A percentile compares a stretch with the other conserved stretches of the same genome.
phyloP scores from a whole-genome alignment of 176 grass and related monocot genomes.

The Triticum dicoccoides region DNA sequence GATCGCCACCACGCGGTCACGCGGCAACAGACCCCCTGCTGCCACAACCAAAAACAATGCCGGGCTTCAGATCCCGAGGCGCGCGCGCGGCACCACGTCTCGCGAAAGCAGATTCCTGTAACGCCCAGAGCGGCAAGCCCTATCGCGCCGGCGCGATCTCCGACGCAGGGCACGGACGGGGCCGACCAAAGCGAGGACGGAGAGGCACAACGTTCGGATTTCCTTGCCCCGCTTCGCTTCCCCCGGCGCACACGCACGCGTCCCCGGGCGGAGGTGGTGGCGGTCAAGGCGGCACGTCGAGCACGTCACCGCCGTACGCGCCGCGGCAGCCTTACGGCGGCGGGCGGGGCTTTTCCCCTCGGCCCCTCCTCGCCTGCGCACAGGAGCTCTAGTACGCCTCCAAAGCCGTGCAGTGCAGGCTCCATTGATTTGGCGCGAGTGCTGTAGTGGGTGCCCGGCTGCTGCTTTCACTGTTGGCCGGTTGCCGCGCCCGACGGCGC shows the following conservation, averaged over 20 bases:
- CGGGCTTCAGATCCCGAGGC: slow-evolving; percentile 35
- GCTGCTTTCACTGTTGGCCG: slow-evolving; percentile 10
- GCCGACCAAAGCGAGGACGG: not conserved
- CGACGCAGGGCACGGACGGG: not conserved
- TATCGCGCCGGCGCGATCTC: slow-evolving; percentile 15
- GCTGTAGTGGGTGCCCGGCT: not conserved
- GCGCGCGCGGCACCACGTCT: slow-evolving; percentile 4
- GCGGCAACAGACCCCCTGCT: not conserved
- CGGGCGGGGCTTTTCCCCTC: not conserved
- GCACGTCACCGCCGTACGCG: slow-evolving; percentile 26
- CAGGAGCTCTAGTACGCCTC: slow-evolving; percentile 6
- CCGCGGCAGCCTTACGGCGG: slow-evolving; percentile 15
- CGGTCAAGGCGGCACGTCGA: slow-evolving; percentile 37
- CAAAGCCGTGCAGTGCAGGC: slow-evolving; percentile 15
- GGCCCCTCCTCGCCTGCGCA: not conserved
- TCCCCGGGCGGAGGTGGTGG: slow-evolving; percentile 1
- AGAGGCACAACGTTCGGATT: not conserved
- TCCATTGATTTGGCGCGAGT: not conserved
- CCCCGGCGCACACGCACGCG: slow-evolving; percentile 11
- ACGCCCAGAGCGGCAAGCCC: not conserved
- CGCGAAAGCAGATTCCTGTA: slow-evolving; percentile 21
- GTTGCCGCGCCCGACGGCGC: not conserved
- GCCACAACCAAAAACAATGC: not conserved
- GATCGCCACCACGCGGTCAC: not conserved
- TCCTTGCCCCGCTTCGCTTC: not conserved